These are phyloP conservation scores for Nannochloris sp. DNA, from an alignment of 139 green algal species.

Conservation along the genomic window DNA sequence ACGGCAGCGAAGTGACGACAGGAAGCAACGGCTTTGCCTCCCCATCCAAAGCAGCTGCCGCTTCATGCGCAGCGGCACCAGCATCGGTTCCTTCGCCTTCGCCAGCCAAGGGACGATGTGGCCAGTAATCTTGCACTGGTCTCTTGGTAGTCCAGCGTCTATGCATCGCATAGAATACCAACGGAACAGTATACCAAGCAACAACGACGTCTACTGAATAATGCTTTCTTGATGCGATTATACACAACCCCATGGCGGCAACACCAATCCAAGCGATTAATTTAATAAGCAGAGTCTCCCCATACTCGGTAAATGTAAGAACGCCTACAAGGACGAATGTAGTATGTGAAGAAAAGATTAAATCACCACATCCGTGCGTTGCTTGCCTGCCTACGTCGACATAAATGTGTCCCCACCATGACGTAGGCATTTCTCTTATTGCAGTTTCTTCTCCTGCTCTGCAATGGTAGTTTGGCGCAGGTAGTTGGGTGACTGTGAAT, in stretches of 20 bases:
- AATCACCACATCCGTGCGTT: conserved; percentile 77
- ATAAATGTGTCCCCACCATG: conserved; percentile 66
- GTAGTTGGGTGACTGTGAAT: conserved; percentile 80
- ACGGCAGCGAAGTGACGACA: background rate
- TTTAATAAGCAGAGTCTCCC: conserved; percentile 36
- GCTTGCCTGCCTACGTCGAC: conserved; percentile 55
- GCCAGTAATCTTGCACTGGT: conserved; percentile 42
- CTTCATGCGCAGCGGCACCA: background rate
- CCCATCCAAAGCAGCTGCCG: background rate
- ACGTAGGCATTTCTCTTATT: conserved; percentile 42
- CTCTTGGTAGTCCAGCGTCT: conserved; percentile 61
- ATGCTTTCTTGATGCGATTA: conserved; percentile 86
- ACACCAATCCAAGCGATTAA: conserved; percentile 42
- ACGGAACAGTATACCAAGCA: conserved; percentile 75
- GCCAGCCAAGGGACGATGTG: conserved; percentile 8
- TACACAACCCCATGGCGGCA: conserved; percentile 60
- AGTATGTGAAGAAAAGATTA: conserved; percentile 88
- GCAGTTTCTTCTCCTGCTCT: conserved; percentile 43
- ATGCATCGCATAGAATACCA: conserved; percentile 78
- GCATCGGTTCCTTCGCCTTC: conserved; percentile 15
- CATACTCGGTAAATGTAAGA: conserved; percentile 78
- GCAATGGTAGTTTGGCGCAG: conserved; percentile 84
- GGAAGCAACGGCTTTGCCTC: conserved; percentile 16
- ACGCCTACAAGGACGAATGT: conserved; percentile 67
- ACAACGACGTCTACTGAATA: conserved; percentile 78